phyloP scores from a whole-genome alignment of 2,329 filamentous ascomycete species.

The Plectosphaerella cucumerina region DNA sequence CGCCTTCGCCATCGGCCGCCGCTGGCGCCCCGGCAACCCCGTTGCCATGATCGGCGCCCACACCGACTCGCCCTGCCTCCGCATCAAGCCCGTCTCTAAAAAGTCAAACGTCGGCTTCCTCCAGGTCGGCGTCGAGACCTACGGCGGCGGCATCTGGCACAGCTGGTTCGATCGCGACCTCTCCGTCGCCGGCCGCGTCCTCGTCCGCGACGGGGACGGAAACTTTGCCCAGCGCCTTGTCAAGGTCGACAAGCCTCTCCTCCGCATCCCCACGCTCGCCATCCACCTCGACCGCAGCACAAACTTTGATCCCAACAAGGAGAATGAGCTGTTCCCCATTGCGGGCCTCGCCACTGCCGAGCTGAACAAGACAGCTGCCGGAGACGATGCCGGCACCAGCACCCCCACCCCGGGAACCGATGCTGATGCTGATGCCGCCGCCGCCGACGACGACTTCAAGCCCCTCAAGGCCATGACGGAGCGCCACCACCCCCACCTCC shows the following conservation, averaged over 20 bases:
- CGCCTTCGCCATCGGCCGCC: conserved; percentile 84
- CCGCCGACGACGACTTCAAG: conserved; percentile 51
- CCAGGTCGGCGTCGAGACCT: conserved; percentile 94
- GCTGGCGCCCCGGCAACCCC: conserved; percentile 88
- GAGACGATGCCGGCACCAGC: conserved; percentile 38
- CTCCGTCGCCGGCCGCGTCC: conserved; percentile 80
- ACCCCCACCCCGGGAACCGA: conserved; percentile 23
- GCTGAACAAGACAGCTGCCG: conserved; percentile 75
- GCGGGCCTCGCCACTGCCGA: conserved; percentile 82
- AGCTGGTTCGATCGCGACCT: conserved; percentile 97
- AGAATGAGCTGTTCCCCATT: conserved; percentile 92
- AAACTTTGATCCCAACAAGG: conserved; percentile 93
- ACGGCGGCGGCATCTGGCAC: conserved; percentile 96
- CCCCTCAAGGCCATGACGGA: conserved; percentile 74
- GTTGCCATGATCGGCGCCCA: conserved; percentile 93
- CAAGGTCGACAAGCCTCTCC: conserved; percentile 84
- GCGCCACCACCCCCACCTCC: conserved; percentile 82
- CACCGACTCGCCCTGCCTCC: conserved; percentile 88
- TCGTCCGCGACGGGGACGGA: conserved; percentile 71
- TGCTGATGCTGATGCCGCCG: conserved; percentile 35
- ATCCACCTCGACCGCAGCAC: conserved; percentile 88
- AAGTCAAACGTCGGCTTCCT: conserved; percentile 82
- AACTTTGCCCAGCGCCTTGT: conserved; percentile 79
- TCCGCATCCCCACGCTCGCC: conserved; percentile 88
- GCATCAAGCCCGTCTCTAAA: conserved; percentile 92